Percentiles rank a stretch among this genome's conserved stretches.
Evolutionary conservation across 1,284 basidiomycete species (phyloP).

Genomic region (Trametes pubescens): DNA sequence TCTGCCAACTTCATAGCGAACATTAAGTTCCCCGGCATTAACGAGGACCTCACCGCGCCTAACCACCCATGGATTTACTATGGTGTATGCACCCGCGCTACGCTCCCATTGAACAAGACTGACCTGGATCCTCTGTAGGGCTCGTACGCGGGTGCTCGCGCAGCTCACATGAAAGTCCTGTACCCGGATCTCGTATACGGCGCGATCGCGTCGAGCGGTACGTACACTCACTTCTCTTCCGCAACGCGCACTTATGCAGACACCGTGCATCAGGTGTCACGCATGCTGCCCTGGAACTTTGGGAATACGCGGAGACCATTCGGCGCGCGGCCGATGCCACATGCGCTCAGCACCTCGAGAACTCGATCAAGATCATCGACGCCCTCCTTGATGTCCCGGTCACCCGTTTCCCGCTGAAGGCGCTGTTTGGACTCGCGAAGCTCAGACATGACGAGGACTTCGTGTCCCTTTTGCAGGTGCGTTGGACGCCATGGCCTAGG

Average conservation of each 20-base stretch:
- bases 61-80: conserved; percentile 94
- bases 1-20: conserved; percentile 90
- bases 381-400: conserved; percentile 57
- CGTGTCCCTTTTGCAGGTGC: conserved; percentile 69
- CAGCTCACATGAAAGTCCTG: conserved; percentile 90
- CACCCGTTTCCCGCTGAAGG: conserved; percentile 63
- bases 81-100: conserved; percentile 63
- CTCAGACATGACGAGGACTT: conserved; percentile 84
- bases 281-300: conserved; percentile 75
- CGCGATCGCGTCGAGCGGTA: conserved; percentile 90
- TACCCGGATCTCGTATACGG: conserved; percentile 92
- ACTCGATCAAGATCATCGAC: conserved; percentile 72
- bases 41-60: conserved; percentile 73
- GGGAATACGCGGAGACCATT: conserved; percentile 92
- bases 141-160: conserved; percentile 92
- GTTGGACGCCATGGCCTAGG: conserved; percentile 24
- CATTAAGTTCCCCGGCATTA: conserved; percentile 78
- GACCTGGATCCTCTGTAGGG: conserved; percentile 53
- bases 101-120: neutral
- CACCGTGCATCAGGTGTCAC: conserved; percentile 61
- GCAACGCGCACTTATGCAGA: neutral
- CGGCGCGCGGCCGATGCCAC: conserved; percentile 74
- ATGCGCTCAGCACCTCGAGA: conserved; percentile 77
- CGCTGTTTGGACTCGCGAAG: conserved; percentile 74
- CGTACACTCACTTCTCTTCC: neutral